These are phyloP conservation scores for Nakaseomyces glabratus DNA, from an alignment of 1,139 yeast species.

Conservation along the genomic window DNA sequence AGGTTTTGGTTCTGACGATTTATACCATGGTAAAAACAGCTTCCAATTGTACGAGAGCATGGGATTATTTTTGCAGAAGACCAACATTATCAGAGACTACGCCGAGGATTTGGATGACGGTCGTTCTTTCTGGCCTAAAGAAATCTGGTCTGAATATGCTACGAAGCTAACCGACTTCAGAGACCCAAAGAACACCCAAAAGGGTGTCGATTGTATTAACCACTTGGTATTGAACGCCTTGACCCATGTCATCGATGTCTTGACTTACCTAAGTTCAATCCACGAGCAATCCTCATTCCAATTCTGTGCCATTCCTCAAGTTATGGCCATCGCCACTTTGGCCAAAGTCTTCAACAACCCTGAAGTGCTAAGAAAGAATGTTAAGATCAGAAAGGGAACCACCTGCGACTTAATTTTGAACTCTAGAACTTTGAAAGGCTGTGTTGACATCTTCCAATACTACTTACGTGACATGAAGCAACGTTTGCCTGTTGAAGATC, in stretches of 20 bases:
- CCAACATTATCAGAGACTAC: conserved; percentile 92
- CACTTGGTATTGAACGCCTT: conserved; percentile 77
- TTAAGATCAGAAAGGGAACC: conserved; percentile 90
- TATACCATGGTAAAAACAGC: conserved; percentile 43
- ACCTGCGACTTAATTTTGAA: conserved; percentile 69
- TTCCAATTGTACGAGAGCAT: conserved; percentile 59
- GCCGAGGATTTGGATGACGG: conserved; percentile 89
- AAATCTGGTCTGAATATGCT: conserved; percentile 80
- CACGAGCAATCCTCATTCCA: conserved; percentile 77
- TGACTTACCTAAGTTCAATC: conserved; percentile 66
- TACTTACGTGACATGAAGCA: conserved; percentile 72
- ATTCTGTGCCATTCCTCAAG: conserved; percentile 96
- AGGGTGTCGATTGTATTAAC: conserved; percentile 67
- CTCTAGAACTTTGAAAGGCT: conserved; percentile 68
- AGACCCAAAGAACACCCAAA: conserved; percentile 37
- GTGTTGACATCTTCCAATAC: conserved; percentile 62
- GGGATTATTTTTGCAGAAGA: conserved; percentile 73
- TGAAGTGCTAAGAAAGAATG: conserved; percentile 55
- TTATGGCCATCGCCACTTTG: conserved; percentile 94
- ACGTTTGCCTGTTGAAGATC: conserved; percentile 70
- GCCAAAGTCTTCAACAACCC: conserved; percentile 80
- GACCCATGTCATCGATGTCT: conserved; percentile 66
- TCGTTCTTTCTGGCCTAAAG: conserved; percentile 93
- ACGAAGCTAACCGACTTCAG: conserved; percentile 53
- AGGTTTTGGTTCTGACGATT: conserved; percentile 46